phyloP scores from a whole-genome alignment of 495 filamentous ascomycete genomes.

The Geoglossum glabrum region DNA sequence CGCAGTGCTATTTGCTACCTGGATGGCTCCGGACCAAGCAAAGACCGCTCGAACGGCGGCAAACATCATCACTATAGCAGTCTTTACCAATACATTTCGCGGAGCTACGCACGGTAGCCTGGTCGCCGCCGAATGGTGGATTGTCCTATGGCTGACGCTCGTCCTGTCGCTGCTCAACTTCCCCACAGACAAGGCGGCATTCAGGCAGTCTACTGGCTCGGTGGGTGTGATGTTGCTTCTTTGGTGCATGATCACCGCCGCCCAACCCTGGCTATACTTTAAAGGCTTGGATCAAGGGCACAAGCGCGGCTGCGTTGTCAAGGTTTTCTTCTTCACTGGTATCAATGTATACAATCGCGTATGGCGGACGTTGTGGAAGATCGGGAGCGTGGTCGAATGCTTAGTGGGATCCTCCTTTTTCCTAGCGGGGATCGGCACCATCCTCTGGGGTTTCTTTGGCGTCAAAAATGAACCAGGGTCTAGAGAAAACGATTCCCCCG shows the following conservation, averaged over 20 bases:
- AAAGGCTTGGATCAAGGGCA: background rate
- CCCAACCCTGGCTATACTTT: background rate
- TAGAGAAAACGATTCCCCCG: background rate
- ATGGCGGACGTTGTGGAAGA: background rate
- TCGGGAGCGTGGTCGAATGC: background rate
- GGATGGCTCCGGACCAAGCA: background rate
- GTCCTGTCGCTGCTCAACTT: background rate
- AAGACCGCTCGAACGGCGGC: background rate
- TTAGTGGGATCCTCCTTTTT: background rate
- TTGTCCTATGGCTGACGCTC: background rate
- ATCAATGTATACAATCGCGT: background rate
- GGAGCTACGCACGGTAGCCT: background rate
- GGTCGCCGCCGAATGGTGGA: background rate
- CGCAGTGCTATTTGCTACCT: constrained; percentile 12
- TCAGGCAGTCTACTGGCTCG: background rate
- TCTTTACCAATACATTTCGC: background rate
- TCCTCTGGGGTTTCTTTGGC: background rate
- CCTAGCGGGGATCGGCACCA: background rate
- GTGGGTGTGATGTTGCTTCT: background rate
- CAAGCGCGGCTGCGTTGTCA: background rate
- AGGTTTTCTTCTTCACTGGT: background rate
- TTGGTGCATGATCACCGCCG: background rate
- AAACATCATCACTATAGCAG: background rate
- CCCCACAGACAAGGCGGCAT: background rate
- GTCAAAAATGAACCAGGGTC: too few relatives aligned